Base-by-base conservation (phyloP, 2,329 filamentous ascomycete species). In the Cercospora sp. region DNA sequence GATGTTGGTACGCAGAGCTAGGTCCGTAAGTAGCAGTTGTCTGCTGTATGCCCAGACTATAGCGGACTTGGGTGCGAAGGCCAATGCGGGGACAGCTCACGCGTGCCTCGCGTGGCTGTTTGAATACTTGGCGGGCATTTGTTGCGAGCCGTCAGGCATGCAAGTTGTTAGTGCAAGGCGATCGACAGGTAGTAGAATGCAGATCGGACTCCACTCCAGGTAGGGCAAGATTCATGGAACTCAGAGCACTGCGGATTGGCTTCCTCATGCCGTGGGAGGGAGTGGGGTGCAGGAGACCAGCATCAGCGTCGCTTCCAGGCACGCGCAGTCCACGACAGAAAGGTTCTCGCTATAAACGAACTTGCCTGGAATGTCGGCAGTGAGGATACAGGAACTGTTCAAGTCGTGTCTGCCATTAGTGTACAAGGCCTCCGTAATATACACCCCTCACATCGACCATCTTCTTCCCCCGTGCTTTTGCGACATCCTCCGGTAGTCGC, bases 391-490 rank as follows among this genome's bases (percentile, higher is more conserved):
- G 16, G 5, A 36, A 20, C 12, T 33, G 55, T 36, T 36, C 30
- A 59, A 33, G 28, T 59, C 55, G 9, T 59, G 16, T 36, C 31
- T 30, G 30, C 30, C 23, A 61, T 68, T 66, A 88, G 77, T 87
- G 86, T 80, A 90, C 86, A 80, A 86, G 86, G 45, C 93, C 93
- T 63, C 92, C 93, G 81, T 97, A 98, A 83, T 99, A 99, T 77
- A 98, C 95, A 85, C 95, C 97, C 74, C 95, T 86, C 72, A 94
- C 92, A 83, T 99, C 95, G 36, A 99, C 93, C 77, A 99, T 80
- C 87, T 99, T 99, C 87, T 92, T 94, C 69, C 95, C 94, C 72
- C 94, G 84, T 63, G 93, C 94, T 60, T 91, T 87, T 66, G 95
- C 95, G 77, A 99, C 90, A 77, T 94, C 89, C 79, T 98, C 92